Conservation (phyloP, 2,329 filamentous ascomycete genomes). For the Purpureocillium takamizusanense region DNA sequence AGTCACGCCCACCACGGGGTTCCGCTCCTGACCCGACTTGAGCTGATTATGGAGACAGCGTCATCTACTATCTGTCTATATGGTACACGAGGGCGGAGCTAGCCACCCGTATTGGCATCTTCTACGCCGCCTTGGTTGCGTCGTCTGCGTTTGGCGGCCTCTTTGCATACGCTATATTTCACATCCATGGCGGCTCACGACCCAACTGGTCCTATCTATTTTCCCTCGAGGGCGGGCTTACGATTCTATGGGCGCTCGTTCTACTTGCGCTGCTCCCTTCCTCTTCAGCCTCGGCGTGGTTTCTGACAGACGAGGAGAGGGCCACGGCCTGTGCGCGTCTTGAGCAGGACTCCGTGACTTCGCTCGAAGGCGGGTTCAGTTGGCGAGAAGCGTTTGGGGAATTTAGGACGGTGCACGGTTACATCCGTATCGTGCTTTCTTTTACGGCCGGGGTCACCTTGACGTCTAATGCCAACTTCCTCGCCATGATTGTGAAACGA, state of each 20-base stretch:
- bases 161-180: conserved; percentile 1
- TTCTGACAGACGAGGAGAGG: conserved; percentile 2
- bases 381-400: background rate
- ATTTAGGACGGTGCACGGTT: background rate
- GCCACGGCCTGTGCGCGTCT: conserved; percentile 1
- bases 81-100: conserved; percentile 5
- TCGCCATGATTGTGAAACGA: conserved; percentile 5
- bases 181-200: background rate
- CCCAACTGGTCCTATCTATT: conserved; percentile 4
- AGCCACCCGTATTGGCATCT: conserved; percentile 4
- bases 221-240: conserved; percentile 2
- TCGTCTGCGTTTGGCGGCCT: conserved; percentile 3
- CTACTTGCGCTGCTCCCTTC: conserved; percentile 1
- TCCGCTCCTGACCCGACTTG: no score
- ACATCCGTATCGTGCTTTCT: conserved; percentile 2
- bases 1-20: background rate
- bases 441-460: conserved; percentile 1
- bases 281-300: conserved; percentile 1
- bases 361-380: background rate
- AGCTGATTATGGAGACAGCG: background rate
- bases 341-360: conserved; percentile 2
- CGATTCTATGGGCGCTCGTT: conserved; percentile 1
- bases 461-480: conserved; percentile 6
- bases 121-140: conserved; percentile 5
- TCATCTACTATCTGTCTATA: conserved; percentile 5